Base-by-base conservation (phyloP, 2,329 filamentous ascomycete species). In the Magnaporthiopsis rhizophila region DNA sequence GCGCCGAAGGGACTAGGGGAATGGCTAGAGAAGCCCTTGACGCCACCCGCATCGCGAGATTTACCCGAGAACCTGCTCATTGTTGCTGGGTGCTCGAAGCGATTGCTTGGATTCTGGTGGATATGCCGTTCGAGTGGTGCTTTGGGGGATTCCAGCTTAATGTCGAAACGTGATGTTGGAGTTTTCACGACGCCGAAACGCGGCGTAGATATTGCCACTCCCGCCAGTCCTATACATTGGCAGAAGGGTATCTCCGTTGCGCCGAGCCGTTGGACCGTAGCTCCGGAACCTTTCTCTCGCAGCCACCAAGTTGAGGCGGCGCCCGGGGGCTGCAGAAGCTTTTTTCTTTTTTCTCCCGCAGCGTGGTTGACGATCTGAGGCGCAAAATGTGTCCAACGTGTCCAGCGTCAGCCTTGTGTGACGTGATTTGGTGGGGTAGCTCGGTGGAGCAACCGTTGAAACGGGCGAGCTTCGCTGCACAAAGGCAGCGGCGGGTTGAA, bases 1-100 rank as follows among this genome's bases (percentile, higher is more conserved):
- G 74, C 73, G 38, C 75, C 76, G 57, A 82, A 82, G n/a, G 70
- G 72, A 58, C 68, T 69, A 3, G 65, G 67, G 13, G 62, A 50
- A 30, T 67, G 60, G 53, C 64, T 65, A 12, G 67, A 62, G 28
- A 70, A 69, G 59, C 64, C 67, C 62, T 67, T 66, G 50, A 64
- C 64, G 53, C 62, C 62, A 12, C 60, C 56, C 15, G 64, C 60
- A 28, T 50, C 60, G 24, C 67, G 68, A 34, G 64, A 64, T 28
- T 67, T 68, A 18, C 65, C 65, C 18, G 63, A 59, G 21, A 61
- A 62, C 34, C 60, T 59, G 15, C 60, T 64, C 65, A 66, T 66
- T 8, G 28, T 28, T 62, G 18, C 15, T 24, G n/a, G 45, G 18
- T 24, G n/a, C 21, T 24, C 7, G 45, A 24, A 24, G 8, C 7